Conservation (phyloP, 768 basidiomycete species). For the Chalciporus chontae region DNA sequence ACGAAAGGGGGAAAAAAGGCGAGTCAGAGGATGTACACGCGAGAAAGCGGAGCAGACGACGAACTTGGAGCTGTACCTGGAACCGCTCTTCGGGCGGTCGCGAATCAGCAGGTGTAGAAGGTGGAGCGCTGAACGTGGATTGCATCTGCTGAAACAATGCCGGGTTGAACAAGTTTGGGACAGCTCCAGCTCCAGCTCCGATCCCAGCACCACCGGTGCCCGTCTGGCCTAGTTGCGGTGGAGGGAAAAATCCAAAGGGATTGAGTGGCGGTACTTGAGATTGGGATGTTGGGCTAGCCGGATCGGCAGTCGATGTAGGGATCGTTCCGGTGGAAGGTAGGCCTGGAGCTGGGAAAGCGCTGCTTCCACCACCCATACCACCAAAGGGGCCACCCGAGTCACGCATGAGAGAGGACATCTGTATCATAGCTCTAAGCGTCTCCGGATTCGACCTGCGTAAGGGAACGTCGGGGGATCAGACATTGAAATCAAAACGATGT, state of each 20-base stretch:
- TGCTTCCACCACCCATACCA: slow-evolving; percentile 32
- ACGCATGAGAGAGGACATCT: slow-evolving; percentile 50
- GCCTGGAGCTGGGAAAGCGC: slow-evolving; percentile 61
- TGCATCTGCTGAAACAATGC: slow-evolving; percentile 43
- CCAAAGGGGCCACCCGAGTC: slow-evolving; percentile 23
- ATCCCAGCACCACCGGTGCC: neutral
- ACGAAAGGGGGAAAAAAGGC: too few relatives aligned
- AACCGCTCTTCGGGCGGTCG: slow-evolving; percentile 89
- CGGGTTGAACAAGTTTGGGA: slow-evolving; percentile 35
- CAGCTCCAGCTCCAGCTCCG: slow-evolving; percentile 22
- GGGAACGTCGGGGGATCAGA: too few relatives aligned
- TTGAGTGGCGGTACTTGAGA: slow-evolving; percentile 15
- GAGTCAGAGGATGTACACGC: too few relatives aligned
- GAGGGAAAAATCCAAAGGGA: slow-evolving; percentile 16
- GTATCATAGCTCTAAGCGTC: slow-evolving; percentile 67
- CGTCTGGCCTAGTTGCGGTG: neutral
- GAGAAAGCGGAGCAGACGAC: neutral
- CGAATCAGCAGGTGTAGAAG: slow-evolving; percentile 53
- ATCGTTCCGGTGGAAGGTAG: slow-evolving; percentile 34
- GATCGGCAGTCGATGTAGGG: neutral
- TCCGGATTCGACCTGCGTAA: slow-evolving; percentile 68
- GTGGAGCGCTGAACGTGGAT: slow-evolving; percentile 26
- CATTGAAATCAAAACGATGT: neutral
- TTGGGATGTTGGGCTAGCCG: too few relatives aligned
- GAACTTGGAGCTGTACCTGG: slow-evolving; percentile 78